A percentile compares a stretch with the other conserved stretches of the same genome.
Conservation (phyloP, 192 early-diverging fungal species). For the Coemansia sp. region DNA sequence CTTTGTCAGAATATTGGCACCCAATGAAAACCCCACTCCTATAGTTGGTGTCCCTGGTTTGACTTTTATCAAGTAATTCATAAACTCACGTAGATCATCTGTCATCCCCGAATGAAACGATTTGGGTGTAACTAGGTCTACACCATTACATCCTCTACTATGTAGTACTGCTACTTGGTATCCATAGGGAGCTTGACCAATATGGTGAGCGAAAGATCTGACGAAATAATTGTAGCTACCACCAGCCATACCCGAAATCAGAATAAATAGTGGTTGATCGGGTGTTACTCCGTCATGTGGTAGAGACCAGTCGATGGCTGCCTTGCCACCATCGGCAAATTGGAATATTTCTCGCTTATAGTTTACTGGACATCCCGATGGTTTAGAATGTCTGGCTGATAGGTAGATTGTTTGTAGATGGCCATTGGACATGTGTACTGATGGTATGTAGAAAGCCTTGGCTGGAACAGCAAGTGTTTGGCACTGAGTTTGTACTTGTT, state of each 20-base stretch:
- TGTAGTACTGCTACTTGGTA: constrained; percentile 85
- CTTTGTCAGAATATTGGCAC: constrained; percentile 92
- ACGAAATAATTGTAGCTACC: constrained; percentile 51
- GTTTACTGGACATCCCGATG: constrained; percentile 39
- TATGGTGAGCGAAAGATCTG: constrained; percentile 35
- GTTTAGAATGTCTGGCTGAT: constrained; percentile 52
- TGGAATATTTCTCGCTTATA: constrained; percentile 50
- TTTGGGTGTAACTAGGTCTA: constrained; percentile 72
- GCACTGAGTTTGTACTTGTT: constrained; percentile 48
- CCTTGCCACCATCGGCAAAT: constrained; percentile 50
- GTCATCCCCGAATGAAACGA: constrained; percentile 83
- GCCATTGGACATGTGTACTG: constrained; percentile 70
- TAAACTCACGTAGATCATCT: constrained; percentile 68
- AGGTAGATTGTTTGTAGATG: constrained; percentile 75
- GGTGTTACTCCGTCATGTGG: constrained; percentile 15
- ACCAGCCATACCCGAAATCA: constrained; percentile 48
- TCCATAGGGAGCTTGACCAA: constrained; percentile 56
- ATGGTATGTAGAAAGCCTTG: constrained; percentile 66
- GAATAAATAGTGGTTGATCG: constrained; percentile 32
- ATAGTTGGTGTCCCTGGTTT: constrained; percentile 71
- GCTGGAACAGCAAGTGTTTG: constrained; percentile 60
- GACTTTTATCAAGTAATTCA: constrained; percentile 40
- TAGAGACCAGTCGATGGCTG: constrained; percentile 48
- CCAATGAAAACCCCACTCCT: constrained; percentile 89
- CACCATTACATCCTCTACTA: constrained; percentile 83